Evolutionary conservation across 75 land plant species (phyloP).

Genomic region (Azolla pinnata): DNA sequence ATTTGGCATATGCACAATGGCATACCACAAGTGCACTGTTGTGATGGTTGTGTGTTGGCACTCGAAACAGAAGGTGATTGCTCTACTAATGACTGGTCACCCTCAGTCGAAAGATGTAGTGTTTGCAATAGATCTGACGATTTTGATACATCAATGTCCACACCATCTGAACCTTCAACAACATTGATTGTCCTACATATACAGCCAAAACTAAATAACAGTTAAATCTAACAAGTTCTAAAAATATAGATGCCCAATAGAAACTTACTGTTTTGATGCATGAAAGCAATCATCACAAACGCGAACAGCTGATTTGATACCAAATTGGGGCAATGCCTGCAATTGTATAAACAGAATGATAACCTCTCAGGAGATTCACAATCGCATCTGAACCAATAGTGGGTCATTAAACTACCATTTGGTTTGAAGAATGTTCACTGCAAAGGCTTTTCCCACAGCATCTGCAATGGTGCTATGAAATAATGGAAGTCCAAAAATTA

Average conservation of each 20-base stretch:
- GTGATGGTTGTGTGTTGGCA: too few relatives aligned
- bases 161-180: too few relatives aligned
- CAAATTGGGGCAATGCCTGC: conserved; percentile 32
- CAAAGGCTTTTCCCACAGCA: conserved; percentile 30
- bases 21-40: conserved; percentile 90
- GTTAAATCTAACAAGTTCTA: too few relatives aligned
- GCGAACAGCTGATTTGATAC: conserved; percentile 22
- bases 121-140: too few relatives aligned
- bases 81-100: too few relatives aligned
- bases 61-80: too few relatives aligned
- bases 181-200: too few relatives aligned
- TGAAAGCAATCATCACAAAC: conserved; percentile 24
- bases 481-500: too few relatives aligned
- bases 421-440: conserved; percentile 34
- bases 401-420: conserved; percentile 14
- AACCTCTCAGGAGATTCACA: not conserved
- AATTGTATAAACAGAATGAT: not conserved
- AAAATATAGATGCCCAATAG: not conserved
- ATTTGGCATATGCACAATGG: conserved; percentile 88
- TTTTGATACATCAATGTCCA: too few relatives aligned
- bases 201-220: too few relatives aligned
- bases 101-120: too few relatives aligned
- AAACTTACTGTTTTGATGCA: conserved; percentile 11
- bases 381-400: not conserved
- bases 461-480: conserved; percentile 29